Evolutionary conservation across 352 stramenopile species (phyloP), one percentile per base, ranked within the genome.

Genomic region (Pythium aristosporum): DNA sequence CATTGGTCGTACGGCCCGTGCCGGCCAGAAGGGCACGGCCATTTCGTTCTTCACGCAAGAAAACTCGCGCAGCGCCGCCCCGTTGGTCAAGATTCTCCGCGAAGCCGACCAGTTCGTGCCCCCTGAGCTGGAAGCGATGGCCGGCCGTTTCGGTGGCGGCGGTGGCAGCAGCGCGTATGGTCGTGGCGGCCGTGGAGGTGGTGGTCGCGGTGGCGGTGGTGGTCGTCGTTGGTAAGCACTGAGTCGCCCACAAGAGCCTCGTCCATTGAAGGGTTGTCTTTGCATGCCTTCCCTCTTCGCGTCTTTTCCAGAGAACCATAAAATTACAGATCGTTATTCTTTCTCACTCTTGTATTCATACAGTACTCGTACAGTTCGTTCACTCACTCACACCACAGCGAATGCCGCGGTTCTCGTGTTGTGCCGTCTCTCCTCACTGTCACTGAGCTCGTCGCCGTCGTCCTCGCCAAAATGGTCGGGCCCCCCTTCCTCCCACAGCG

Each of bases 1-100:
- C 63, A 98, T 99, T 63, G 97, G 97, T 67, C 94, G 98, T 92
- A 99, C 97, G 11, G 98, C 96, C n/a, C 95, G 98, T 80, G 97
- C 95, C 48, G 96, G 96, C 16, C 96, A 97, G 56, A 99, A 97
- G 72, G 96, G 96, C 39, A 95, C 80, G 4, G 87, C 95, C 2
- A 83, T 98, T 42, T 97, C 90, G n/a, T 98, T 98, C 74, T 97
- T 99, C 75, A 97, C 92, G 13, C 65, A 76, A n/a, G 92, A 97
- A 20, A 97, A 99, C 62, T 61, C 64, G 15, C 78, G 83, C 43
- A 62, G 97, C 39, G 88, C 88, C 25, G 73, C 70, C 61, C 85
- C 92, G 18, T 70, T 98, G 21, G 77, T 97, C 21, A 92, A 95
- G 67, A 96, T 98, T 48, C 69, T 98, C 58, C 66, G 77, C 37